Conservation (phyloP, 192 early-diverging fungal genomes). For the Dissophora ornata region DNA sequence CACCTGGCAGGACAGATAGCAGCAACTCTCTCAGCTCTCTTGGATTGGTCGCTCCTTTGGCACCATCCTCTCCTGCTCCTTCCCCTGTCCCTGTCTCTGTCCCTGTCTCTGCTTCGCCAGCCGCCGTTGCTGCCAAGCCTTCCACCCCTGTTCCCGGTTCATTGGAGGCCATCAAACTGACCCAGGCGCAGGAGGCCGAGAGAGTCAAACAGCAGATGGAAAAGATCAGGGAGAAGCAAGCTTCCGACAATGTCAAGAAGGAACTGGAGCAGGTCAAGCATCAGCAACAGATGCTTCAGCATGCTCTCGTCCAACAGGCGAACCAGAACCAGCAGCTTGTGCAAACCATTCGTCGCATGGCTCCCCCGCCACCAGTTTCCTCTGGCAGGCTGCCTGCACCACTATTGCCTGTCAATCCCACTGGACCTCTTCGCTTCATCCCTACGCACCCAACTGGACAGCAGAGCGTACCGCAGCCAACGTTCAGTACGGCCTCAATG, state of each 20-base stretch:
- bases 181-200: constrained; percentile 47
- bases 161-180: constrained; percentile 19
- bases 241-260: constrained; percentile 31
- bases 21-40: constrained; percentile 40
- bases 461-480: constrained; percentile 22
- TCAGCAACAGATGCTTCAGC: constrained; percentile 39
- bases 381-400: constrained; percentile 34
- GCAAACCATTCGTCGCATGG: constrained; percentile 39
- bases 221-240: constrained; percentile 41
- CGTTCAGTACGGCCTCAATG: constrained; percentile 36
- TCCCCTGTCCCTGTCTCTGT: no score
- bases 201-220: constrained; percentile 39
- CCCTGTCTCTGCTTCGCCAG: constrained; percentile 14
- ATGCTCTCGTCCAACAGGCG: constrained; percentile 39
- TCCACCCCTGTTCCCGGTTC: constrained; percentile 36
- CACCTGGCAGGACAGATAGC: constrained; percentile 45
- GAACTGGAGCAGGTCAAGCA: constrained; percentile 40
- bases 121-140: constrained; percentile 20
- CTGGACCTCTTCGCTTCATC: constrained; percentile 47
- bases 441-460: constrained; percentile 52
- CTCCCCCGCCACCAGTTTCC: constrained; percentile 46
- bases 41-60: constrained; percentile 19
- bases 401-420: constrained; percentile 51
- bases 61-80: constrained; percentile 26
- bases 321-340: constrained; percentile 38